phyloP scores from a whole-genome alignment of 106 monocot genomes.

The Triglochin maritima region DNA sequence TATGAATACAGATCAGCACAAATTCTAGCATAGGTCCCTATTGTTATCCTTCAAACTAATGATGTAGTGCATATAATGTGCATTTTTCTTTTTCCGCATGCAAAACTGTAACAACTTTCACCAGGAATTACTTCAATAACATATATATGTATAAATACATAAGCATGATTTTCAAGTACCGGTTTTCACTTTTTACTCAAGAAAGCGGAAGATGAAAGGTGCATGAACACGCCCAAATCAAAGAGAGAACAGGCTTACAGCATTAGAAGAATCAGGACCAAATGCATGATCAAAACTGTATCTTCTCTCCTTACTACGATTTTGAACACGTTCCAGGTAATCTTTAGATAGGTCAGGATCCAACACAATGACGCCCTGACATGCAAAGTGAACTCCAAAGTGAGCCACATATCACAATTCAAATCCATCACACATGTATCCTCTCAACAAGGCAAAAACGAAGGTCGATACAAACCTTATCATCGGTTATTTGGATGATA shows the following conservation, averaged over 20 bases:
- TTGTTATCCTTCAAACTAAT: too few species aligned
- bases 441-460: neutral
- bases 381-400: neutral
- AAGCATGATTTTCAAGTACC: too few species aligned
- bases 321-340: conserved; percentile 86
- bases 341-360: conserved; percentile 96
- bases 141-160: too few species aligned
- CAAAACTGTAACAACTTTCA: too few species aligned
- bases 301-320: conserved; percentile 87
- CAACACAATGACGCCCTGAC: conserved; percentile 68
- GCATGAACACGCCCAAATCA: neutral
- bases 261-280: conserved; percentile 64
- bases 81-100: too few species aligned
- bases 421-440: too few species aligned
- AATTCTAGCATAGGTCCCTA: too few species aligned
- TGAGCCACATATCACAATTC: too few species aligned
- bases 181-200: too few species aligned
- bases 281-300: conserved; percentile 92
- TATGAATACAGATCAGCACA: neutral
- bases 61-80: too few species aligned
- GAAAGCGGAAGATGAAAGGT: neutral
- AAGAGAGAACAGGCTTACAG: conserved; percentile 25
- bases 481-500: conserved; percentile 87
- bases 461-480: conserved; percentile 40
- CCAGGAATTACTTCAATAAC: too few species aligned